Evolutionary conservation across 2,329 filamentous ascomycete genomes (phyloP), one percentile per base, ranked within the genome.

Genomic region (Aspergillus felis): DNA sequence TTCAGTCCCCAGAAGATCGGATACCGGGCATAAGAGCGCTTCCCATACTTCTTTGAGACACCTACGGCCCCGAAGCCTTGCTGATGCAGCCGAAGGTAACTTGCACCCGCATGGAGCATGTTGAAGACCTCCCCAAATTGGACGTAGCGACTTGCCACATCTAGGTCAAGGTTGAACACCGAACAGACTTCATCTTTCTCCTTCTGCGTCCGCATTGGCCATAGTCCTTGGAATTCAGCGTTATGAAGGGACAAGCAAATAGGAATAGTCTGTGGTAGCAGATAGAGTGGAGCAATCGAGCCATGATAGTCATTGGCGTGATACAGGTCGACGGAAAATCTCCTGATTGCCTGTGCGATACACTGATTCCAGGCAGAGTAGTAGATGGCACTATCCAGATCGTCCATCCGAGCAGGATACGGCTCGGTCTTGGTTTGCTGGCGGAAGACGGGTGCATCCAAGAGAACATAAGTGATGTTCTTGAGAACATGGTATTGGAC

Each of bases 311-410:
- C 85, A 70, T 87, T 87, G 69, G 87, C 84, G 66, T 87, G 85
- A 68, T 87, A 87, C n/a, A 87, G 68, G 63, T 87, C 83, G 57
- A 86, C 76, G 0, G 82, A 79, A 68, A 88, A 89, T 17, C 86
- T 81, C 56, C 81, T 80, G 62, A 87, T 82, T 1, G 84, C 75
- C 62, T 86, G 80, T 7, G 86, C 84, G 64, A 89, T 87, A 68
- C 86, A 89, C 69, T 85, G 83, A 61, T 89, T 89, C 86, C 86
- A 89, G 2, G 84, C 85, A 2, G 84, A 87, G 68, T 88, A 88
- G 71, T 87, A 87, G 50, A 89, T 83, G 12, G 86, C 86, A 61
- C 81, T 85, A 60, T 87, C 84, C 54, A 88, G 77, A 66, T 89
- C 86, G 67, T 89, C 86, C 86, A 89, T 89, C 32, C 86, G 81